Percentiles rank a stretch among this genome's conserved stretches.
Conservation (phyloP, 2,329 filamentous ascomycete genomes). For the Calonectria crousiana region DNA sequence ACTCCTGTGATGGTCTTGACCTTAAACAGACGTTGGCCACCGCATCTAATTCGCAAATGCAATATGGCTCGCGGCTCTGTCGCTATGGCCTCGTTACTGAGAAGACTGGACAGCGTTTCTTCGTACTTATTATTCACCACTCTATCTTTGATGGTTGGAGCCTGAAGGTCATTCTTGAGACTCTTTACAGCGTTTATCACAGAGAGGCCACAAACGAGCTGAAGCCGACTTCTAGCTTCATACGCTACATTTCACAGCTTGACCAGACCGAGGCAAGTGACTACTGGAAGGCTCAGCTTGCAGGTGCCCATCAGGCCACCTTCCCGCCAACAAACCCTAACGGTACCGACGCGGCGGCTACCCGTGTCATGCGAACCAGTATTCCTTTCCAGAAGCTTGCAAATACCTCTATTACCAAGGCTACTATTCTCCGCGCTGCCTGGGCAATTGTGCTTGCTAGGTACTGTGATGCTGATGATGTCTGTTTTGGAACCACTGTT, state of each 20-base stretch:
- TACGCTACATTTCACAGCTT: neutral
- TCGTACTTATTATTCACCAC: constrained; percentile 36
- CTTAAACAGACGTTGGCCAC: neutral
- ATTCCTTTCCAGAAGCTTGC: neutral
- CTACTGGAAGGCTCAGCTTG: constrained; percentile 13
- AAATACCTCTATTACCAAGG: neutral
- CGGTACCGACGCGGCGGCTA: neutral
- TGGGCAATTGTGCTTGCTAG: constrained; percentile 16
- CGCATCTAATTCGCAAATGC: neutral
- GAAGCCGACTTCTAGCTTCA: constrained; percentile 4
- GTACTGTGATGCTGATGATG: constrained; percentile 8
- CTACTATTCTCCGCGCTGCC: constrained; percentile 12
- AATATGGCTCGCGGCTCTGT: constrained; percentile 10
- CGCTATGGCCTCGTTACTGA: constrained; percentile 9
- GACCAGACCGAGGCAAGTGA: neutral
- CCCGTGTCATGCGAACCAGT: neutral
- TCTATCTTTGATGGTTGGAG: constrained; percentile 43
- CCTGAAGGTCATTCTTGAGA: neutral
- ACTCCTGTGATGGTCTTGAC: neutral
- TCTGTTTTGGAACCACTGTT: constrained; percentile 9
- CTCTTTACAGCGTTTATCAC: constrained; percentile 1
- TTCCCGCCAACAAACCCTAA: neutral
- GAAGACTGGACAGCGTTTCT: neutral
- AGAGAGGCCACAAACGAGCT: neutral
- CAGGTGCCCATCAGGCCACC: neutral